Base-by-base conservation (phyloP, 345 rosid genomes). In the Hibiscus syriacus region DNA sequence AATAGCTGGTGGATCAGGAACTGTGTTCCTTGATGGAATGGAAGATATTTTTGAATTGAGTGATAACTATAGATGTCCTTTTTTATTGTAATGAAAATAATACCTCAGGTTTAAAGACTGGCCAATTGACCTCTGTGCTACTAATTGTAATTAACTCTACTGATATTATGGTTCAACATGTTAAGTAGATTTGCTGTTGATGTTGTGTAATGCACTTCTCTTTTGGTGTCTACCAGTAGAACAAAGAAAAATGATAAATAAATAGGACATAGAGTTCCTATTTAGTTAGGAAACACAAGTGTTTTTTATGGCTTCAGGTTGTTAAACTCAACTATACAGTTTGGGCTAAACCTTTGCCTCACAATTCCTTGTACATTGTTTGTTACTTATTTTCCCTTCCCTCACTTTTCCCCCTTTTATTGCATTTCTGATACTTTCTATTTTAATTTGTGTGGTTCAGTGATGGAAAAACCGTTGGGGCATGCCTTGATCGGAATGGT, bases 391-490 rank as follows among this genome's bases (percentile, higher is more conserved):
- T 36, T 73, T 6, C 64, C 46, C 22, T 23, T 72, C 27, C 63
- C 23, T 49, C 53, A 41, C 62, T 16, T 26, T 64, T 69, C 54
- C 73, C 43, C 69, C 67, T 78, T 64, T 71, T 67, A 49, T 67
- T 39, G 34, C 54, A 46, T 65, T 62, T 76, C 77, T 82, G 63
- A 81, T 76, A 60, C 38, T 75, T 82, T 67, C 68, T 77, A 59
- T 67, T 70, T 72, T 77, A 70, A 58, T 81, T 78, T 71, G 59
- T 79, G 74, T 77, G 79, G 70, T 73, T 60, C 81, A 94, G 99
- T 83, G 99, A 94, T 80, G 99, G 99, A 73, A 94, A 94, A 85
- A 94, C 96, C 78, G 95, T 94, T 60, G 99, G 99, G 53, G 99
- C 99, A 69, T 86, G 92, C 77, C 97, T 94, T 69, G 97, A 94